Percentiles rank a stretch among this genome's conserved stretches.
Evolutionary conservation across 2,329 filamentous ascomycete species (phyloP).

Genomic region (Metarhizium humberi): DNA sequence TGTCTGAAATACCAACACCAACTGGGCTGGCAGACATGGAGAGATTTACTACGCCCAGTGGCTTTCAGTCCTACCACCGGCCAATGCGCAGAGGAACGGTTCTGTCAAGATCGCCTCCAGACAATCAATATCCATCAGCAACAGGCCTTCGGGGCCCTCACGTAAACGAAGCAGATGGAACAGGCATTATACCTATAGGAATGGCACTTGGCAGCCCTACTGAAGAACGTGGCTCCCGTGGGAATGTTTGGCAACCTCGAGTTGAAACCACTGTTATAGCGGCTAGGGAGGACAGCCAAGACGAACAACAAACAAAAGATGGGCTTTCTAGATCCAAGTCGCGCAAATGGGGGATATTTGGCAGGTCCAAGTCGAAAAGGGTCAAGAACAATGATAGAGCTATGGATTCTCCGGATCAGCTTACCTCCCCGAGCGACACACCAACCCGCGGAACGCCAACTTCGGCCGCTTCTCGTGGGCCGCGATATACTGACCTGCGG

Average conservation of each 20-base stretch:
- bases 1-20: neutral
- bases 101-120: slow-evolving; percentile 30
- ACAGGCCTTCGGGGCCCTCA: neutral
- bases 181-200: slow-evolving; percentile 46
- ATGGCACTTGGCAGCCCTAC: slow-evolving; percentile 66
- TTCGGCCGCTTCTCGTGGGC: neutral
- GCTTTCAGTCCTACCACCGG: neutral
- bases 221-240: slow-evolving; percentile 22
- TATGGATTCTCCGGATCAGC: slow-evolving; percentile 9
- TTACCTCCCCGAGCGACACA: neutral
- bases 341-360: slow-evolving; percentile 52
- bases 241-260: slow-evolving; percentile 20
- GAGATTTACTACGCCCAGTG: neutral
- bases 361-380: slow-evolving; percentile 28
- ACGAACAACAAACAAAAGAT: slow-evolving; percentile 11
- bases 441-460: neutral
- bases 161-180: slow-evolving; percentile 21
- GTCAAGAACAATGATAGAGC: slow-evolving; percentile 7
- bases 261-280: slow-evolving; percentile 15
- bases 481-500: neutral
- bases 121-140: neutral
- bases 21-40: neutral
- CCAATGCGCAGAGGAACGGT: neutral
- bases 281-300: slow-evolving; percentile 8
- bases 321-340: slow-evolving; percentile 33